Percentiles rank a stretch among this genome's conserved stretches.
Evolutionary conservation across 176 grass and related monocot genomes (phyloP).

Genomic region (Echinochloa phyllopogon): DNA sequence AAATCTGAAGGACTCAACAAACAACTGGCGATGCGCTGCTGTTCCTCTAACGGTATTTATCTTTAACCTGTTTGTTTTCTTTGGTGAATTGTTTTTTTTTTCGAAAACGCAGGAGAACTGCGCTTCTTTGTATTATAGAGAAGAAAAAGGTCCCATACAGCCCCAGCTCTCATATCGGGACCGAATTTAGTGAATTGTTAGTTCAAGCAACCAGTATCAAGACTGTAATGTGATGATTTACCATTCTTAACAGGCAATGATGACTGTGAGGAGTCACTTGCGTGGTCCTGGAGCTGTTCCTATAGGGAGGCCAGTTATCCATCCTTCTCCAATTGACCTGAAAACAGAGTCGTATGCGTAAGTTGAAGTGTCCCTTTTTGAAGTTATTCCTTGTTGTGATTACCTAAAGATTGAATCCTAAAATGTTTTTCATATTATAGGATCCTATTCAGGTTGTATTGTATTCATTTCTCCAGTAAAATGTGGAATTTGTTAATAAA

Average conservation of each 20-base stretch:
- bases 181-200: background rate
- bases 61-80: background rate
- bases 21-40: conserved; percentile 75
- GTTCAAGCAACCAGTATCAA: background rate
- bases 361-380: background rate
- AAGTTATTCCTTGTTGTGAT: background rate
- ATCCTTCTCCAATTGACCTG: conserved; percentile 68
- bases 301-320: conserved; percentile 66
- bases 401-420: background rate
- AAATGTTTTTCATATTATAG: background rate
- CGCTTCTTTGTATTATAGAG: too few relatives aligned
- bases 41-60: conserved; percentile 55
- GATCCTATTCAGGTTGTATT: background rate
- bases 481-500: background rate
- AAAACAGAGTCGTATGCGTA: conserved; percentile 54
- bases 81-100: background rate
- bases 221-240: background rate
- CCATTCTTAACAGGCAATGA: conserved; percentile 57
- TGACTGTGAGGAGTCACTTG: conserved; percentile 64
- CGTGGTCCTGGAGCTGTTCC: conserved; percentile 64
- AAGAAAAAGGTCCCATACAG: too few relatives aligned
- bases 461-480: background rate
- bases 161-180: too few relatives aligned
- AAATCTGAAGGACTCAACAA: conserved; percentile 62
- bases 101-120: too few relatives aligned